Conservation (phyloP, 805 yeast species). For the Lipomyces orientalis region DNA sequence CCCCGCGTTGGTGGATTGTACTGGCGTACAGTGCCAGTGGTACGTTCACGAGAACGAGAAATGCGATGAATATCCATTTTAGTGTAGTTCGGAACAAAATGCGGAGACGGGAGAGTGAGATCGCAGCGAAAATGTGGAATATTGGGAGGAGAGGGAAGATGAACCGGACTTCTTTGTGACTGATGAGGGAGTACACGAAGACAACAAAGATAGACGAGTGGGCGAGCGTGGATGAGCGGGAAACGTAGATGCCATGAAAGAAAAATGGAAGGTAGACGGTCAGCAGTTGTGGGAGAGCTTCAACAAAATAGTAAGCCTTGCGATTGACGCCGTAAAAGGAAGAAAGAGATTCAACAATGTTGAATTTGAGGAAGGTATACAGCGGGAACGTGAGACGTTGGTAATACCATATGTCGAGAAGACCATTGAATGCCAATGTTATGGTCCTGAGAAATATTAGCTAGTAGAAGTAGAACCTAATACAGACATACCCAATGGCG, state of each 20-base stretch:
- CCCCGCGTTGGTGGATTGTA: slow-evolving; percentile 85
- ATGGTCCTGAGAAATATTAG: slow-evolving; percentile 35
- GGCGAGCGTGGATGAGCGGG: slow-evolving; percentile 41
- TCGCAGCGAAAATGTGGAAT: slow-evolving; percentile 59
- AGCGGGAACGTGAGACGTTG: slow-evolving; percentile 56
- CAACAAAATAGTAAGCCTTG: slow-evolving; percentile 81
- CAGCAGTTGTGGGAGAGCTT: slow-evolving; percentile 79
- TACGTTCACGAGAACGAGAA: slow-evolving; percentile 49
- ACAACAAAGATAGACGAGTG: slow-evolving; percentile 53
- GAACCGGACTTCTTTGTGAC: slow-evolving; percentile 92
- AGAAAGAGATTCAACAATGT: slow-evolving; percentile 72
- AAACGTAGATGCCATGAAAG: slow-evolving; percentile 50
- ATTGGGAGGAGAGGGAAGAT: slow-evolving; percentile 84
- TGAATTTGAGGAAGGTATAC: slow-evolving; percentile 74
- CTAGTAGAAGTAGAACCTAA: background rate
- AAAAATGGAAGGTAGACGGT: slow-evolving; percentile 71
- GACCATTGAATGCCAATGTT: slow-evolving; percentile 49
- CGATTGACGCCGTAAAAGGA: slow-evolving; percentile 85
- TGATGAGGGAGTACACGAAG: slow-evolving; percentile 63
- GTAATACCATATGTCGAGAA: slow-evolving; percentile 68
- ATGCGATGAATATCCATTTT: slow-evolving; percentile 11
- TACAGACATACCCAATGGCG: slow-evolving; percentile 33
- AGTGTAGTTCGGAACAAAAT: slow-evolving; percentile 19
- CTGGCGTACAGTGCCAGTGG: slow-evolving; percentile 59
- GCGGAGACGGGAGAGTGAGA: slow-evolving; percentile 43